Conservation (phyloP, 2,329 filamentous ascomycete species). For the Ophiostoma ulmi region DNA sequence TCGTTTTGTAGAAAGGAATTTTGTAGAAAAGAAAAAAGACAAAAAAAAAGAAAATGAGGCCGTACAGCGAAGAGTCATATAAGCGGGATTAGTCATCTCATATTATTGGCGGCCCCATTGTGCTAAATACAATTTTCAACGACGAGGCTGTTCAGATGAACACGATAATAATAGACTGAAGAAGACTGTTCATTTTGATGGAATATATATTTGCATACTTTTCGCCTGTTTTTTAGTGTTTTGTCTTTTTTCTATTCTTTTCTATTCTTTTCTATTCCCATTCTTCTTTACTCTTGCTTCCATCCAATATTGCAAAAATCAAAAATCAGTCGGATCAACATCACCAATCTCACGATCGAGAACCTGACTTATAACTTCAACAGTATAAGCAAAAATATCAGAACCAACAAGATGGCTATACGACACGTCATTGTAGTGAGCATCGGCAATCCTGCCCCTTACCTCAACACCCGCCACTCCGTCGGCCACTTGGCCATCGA, state of each 20-base stretch:
- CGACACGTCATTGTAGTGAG: constrained; percentile 69
- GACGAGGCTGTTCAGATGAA: constrained; percentile 6
- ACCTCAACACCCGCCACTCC: constrained; percentile 75
- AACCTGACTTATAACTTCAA: background rate
- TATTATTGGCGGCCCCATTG: background rate
- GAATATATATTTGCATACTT: background rate
- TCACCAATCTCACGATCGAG: background rate
- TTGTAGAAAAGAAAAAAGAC: too few relatives aligned
- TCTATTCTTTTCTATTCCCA: too few relatives aligned
- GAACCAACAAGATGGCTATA: constrained; percentile 25
- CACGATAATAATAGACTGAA: background rate
- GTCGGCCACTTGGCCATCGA: constrained; percentile 76
- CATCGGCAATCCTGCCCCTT: constrained; percentile 75
- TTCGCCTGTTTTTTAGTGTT: background rate
- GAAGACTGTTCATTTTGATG: background rate
- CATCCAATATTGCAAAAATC: background rate
- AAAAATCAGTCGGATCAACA: background rate
- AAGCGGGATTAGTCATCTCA: background rate
- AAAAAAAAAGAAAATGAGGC: background rate
- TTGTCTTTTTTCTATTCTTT: too few relatives aligned
- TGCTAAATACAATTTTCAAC: background rate
- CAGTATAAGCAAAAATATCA: background rate
- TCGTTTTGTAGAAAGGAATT: too few relatives aligned
- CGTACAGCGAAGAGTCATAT: background rate
- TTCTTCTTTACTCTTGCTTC: background rate